phyloP scores from a whole-genome alignment of 371 early-diverging fungal species.

The Mucor saturninus region DNA sequence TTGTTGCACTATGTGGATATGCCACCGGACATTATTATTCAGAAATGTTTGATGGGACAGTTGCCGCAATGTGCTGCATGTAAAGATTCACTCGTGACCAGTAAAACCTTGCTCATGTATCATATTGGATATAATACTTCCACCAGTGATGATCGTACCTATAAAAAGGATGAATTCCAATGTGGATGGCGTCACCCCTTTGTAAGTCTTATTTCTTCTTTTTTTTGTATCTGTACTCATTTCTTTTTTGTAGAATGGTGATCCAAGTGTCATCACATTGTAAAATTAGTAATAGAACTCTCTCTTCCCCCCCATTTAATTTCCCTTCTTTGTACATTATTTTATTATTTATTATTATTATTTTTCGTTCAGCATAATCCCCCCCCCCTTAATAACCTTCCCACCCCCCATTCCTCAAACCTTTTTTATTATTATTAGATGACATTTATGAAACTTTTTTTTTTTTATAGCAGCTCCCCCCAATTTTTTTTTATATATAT shows the following conservation, averaged over 20 bases:
- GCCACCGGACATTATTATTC: constrained; percentile 65
- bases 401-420: neutral
- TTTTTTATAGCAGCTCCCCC: no score
- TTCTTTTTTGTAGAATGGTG: constrained; percentile 34
- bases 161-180: constrained; percentile 63
- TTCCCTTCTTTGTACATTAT: no score
- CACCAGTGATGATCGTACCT: constrained; percentile 59
- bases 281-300: constrained; percentile 14
- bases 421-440: neutral
- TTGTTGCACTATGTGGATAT: constrained; percentile 41
- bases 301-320: neutral
- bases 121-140: constrained; percentile 70
- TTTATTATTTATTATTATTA: neutral
- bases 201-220: constrained; percentile 43
- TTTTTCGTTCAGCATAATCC: neutral
- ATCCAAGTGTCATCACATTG: constrained; percentile 39
- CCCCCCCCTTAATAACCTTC: neutral
- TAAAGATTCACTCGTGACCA: constrained; percentile 49
- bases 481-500: no score
- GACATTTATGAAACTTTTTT: no score
- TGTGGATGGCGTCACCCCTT: constrained; percentile 73
- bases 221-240: neutral
- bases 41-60: constrained; percentile 59
- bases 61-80: constrained; percentile 51
- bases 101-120: constrained; percentile 58